phyloP scores from a whole-genome alignment of 2,329 filamentous ascomycete genomes.

The Lachnellula occidentalis region DNA sequence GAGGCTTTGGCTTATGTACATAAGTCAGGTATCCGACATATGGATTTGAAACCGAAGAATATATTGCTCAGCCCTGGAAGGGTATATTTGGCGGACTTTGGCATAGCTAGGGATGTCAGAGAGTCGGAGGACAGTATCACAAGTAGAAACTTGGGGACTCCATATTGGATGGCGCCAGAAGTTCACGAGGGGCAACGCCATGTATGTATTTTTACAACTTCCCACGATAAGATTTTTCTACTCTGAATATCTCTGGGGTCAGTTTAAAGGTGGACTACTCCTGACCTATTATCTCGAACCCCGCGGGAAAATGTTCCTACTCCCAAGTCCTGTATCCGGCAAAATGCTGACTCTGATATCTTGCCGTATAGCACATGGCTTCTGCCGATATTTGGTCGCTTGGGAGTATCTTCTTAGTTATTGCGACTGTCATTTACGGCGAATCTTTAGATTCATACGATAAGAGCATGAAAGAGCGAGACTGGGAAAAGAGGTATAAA shows the following conservation, averaged over 20 bases:
- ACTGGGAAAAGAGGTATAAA: conserved; percentile 32
- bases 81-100: conserved; percentile 46
- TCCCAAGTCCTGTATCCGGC: too few species aligned
- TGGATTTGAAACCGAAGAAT: conserved; percentile 45
- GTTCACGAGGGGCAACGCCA: conserved; percentile 34
- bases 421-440: conserved; percentile 40
- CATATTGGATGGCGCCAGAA: conserved; percentile 43
- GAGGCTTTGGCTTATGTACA: conserved; percentile 22
- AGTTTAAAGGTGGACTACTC: too few species aligned
- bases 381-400: conserved; percentile 45
- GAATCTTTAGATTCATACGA: conserved; percentile 37
- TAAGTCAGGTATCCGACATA: conserved; percentile 38
- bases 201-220: neutral
- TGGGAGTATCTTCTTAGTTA: conserved; percentile 41
- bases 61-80: conserved; percentile 41
- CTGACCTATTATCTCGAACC: too few species aligned
- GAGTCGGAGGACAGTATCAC: conserved; percentile 42
- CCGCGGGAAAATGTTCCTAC: too few species aligned
- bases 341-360: too few species aligned
- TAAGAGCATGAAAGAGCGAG: conserved; percentile 30
- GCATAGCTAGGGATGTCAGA: conserved; percentile 43
- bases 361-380: conserved; percentile 35
- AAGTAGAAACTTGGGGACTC: conserved; percentile 34
- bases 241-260: too few species aligned
- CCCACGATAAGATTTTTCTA: too few species aligned